Evolutionary conservation across 192 early-diverging fungal genomes (phyloP).

Genomic region (Coemansia sp.): DNA sequence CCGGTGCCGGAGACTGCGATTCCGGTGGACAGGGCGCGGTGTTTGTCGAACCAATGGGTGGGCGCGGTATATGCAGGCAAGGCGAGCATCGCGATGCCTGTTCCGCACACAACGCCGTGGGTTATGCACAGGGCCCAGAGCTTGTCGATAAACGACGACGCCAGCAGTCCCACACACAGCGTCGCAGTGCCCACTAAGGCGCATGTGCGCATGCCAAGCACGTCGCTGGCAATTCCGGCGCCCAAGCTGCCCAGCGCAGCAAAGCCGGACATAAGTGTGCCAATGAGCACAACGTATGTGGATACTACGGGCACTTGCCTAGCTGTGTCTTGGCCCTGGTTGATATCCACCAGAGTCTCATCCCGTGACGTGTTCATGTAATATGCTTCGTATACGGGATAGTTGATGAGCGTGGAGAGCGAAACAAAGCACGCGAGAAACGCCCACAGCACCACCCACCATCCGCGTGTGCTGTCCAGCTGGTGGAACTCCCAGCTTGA

Average conservation of each 20-base stretch:
- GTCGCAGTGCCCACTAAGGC: constrained; percentile 38
- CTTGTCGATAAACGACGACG: constrained; percentile 52
- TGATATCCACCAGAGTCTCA: neutral
- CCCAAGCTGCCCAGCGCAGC: constrained; percentile 16
- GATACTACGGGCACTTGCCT: neutral
- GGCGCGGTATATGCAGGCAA: constrained; percentile 54
- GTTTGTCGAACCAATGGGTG: constrained; percentile 56
- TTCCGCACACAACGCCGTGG: constrained; percentile 59
- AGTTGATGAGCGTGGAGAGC: constrained; percentile 34
- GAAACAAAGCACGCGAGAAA: constrained; percentile 23
- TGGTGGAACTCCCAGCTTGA: constrained; percentile 42
- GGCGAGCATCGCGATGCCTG: constrained; percentile 49
- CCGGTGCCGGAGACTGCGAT: constrained; percentile 48
- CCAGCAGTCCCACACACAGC: constrained; percentile 41
- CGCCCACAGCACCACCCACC: constrained; percentile 31
- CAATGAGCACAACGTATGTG: constrained; percentile 27
- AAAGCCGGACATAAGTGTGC: constrained; percentile 29
- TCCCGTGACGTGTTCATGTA: constrained; percentile 6
- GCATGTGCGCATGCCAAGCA: constrained; percentile 11
- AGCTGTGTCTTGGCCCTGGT: neutral
- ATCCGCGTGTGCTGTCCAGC: constrained; percentile 12
- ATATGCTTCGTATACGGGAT: constrained; percentile 37
- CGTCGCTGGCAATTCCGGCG: constrained; percentile 25
- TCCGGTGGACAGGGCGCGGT: constrained; percentile 52
- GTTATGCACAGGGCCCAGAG: constrained; percentile 61